phyloP scores from a whole-genome alignment of 176 grass and related monocot genomes.

The Rhynchospora breviuscula region DNA sequence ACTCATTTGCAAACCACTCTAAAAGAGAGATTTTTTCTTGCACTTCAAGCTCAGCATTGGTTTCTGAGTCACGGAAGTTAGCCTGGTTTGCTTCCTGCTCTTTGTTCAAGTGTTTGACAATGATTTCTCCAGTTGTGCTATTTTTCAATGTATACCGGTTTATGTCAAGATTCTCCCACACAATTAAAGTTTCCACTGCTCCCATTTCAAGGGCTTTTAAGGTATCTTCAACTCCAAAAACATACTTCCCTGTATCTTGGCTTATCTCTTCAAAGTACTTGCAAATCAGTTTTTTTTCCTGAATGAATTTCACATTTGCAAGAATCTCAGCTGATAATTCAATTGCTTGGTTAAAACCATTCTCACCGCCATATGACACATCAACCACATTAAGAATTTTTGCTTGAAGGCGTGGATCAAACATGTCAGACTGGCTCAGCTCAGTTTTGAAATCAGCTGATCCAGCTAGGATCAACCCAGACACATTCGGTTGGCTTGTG shows the following conservation, averaged over 20 bases:
- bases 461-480: slow-evolving; percentile 38
- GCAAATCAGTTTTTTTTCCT: slow-evolving; percentile 41
- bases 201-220: slow-evolving; percentile 42
- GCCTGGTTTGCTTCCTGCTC: slow-evolving; percentile 15
- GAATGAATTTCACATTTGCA: slow-evolving; percentile 42
- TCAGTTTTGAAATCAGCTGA: slow-evolving; percentile 47
- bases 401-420: slow-evolving; percentile 31
- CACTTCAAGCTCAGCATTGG: slow-evolving; percentile 28
- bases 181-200: slow-evolving; percentile 37
- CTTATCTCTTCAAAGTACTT: slow-evolving; percentile 50
- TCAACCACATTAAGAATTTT: slow-evolving; percentile 44
- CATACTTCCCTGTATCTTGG: slow-evolving; percentile 44
- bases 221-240: slow-evolving; percentile 41
- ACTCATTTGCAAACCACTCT: slow-evolving; percentile 27
- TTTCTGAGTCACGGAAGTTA: slow-evolving; percentile 8
- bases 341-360: slow-evolving; percentile 45
- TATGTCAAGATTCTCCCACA: slow-evolving; percentile 46
- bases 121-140: slow-evolving; percentile 27
- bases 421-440: slow-evolving; percentile 45
- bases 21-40: slow-evolving; percentile 21
- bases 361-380: slow-evolving; percentile 43
- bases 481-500: slow-evolving; percentile 39
- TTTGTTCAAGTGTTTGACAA: slow-evolving; percentile 26
- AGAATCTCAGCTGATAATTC: slow-evolving; percentile 43
- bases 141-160: slow-evolving; percentile 30